Evolutionary conservation across 768 basidiomycete species (phyloP), one percentile per base, ranked within the genome.

Genomic region (Clitopilus hobsonii): DNA sequence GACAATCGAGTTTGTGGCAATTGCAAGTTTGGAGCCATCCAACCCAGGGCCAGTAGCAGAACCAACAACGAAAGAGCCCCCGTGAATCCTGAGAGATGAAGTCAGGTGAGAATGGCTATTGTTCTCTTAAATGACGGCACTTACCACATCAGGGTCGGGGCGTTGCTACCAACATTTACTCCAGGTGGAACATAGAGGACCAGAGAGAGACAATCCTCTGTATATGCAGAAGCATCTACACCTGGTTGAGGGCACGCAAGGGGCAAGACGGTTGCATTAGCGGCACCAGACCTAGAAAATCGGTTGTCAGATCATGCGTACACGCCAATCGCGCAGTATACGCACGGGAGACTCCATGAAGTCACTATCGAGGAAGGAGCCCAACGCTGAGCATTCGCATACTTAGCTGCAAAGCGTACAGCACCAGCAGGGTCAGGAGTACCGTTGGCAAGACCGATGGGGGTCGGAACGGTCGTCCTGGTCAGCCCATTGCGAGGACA

Each of bases 181-280:
- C 72, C 64, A 6, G 73, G 67, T 5, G 89, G 89, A 2, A 85
- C 82, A 64, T 90, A 93, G 26, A 88, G 72, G 23, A 89, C 71
- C 74, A 91, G 83, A 20, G 84, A 91, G 47, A 96, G 74, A 66
- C 93, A 96, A 66, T 94, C 89, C 67, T 94, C 93, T 0, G 74
- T 77, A 69, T 71, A 80, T 4, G 68, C 64, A n/a, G 80, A 79
- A 26, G 74, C 58, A 60, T 79, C 72, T 11, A 81, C 70, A 56
- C 61, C 69, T 45, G 71, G 70, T 66, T 94, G 93, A 7, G 89
- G 86, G 65, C 92, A 95, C 6, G 83, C 77, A 3, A 84, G 74
- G 18, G 91, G 91, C 27, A 89, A 71, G 7, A 69, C 70, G 0
- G 84, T 72, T 10, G 73, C 70, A 64, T 88, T 75, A 5, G 75